These are phyloP conservation scores for Calonectria honghensis DNA, from an alignment of 2,329 filamentous ascomycete genomes.

Conservation along the genomic window DNA sequence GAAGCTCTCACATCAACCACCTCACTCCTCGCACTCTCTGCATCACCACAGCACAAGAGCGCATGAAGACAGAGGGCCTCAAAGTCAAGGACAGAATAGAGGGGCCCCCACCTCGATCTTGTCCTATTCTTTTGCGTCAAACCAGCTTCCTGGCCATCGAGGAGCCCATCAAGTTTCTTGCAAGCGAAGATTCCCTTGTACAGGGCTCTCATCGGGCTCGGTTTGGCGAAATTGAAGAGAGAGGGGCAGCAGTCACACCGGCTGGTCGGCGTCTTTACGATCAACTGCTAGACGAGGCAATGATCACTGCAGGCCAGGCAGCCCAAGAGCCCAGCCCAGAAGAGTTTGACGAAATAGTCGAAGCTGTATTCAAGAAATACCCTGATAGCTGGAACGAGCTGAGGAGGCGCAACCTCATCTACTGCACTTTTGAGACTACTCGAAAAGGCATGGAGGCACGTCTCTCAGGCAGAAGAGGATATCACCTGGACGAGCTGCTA, in stretches of 20 bases:
- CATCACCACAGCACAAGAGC: constrained; percentile 58
- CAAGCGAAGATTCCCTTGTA: constrained; percentile 54
- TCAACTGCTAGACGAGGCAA: constrained; percentile 58
- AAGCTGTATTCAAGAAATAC: constrained; percentile 58
- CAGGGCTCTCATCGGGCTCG: constrained; percentile 66
- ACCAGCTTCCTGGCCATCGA: constrained; percentile 72
- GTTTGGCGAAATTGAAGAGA: constrained; percentile 72
- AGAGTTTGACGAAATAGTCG: constrained; percentile 49
- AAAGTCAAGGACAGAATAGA: constrained; percentile 69
- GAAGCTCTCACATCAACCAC: constrained; percentile 52
- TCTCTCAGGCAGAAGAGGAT: not conserved
- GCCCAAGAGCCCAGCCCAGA: constrained; percentile 23
- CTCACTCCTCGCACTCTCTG: constrained; percentile 42
- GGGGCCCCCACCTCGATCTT: constrained; percentile 66
- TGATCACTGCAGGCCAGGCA: constrained; percentile 42
- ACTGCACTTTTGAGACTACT: constrained; percentile 58
- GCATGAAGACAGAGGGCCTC: constrained; percentile 64
- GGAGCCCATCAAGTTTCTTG: constrained; percentile 65
- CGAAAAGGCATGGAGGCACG: constrained; percentile 19
- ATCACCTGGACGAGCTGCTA: constrained; percentile 58
- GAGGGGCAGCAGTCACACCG: constrained; percentile 68
- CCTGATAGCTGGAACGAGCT: constrained; percentile 65
- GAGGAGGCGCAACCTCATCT: constrained; percentile 60
- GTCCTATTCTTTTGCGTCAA: constrained; percentile 69
- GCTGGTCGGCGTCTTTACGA: constrained; percentile 68